These are phyloP conservation scores for Phytophthora macrochlamydospora DNA, from an alignment of 352 stramenopile species.

Conservation along the genomic window DNA sequence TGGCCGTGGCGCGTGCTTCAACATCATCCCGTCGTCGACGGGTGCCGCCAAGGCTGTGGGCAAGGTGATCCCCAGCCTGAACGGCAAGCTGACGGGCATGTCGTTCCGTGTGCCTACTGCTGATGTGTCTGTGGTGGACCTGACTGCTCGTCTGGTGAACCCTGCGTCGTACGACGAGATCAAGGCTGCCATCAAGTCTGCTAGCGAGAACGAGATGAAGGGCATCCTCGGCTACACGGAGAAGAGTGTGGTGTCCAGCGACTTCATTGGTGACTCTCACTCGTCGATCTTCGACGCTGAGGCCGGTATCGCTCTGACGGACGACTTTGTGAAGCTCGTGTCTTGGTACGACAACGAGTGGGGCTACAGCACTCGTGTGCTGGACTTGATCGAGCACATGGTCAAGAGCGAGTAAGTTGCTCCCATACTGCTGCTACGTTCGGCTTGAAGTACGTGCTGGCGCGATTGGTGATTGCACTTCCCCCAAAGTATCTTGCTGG, in stretches of 20 bases:
- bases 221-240: slow-evolving; percentile 98
- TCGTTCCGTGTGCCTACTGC: slow-evolving; percentile 87
- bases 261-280: slow-evolving; percentile 95
- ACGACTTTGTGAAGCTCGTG: slow-evolving; percentile 98
- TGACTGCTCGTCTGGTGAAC: slow-evolving; percentile 82
- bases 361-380: slow-evolving; percentile 95
- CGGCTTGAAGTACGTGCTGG: slow-evolving; percentile 28
- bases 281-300: slow-evolving; percentile 16
- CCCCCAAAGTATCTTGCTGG: slow-evolving; percentile 9
- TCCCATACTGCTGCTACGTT: slow-evolving; percentile 20
- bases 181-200: slow-evolving; percentile 93
- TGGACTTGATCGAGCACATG: slow-evolving; percentile 97
- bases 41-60: slow-evolving; percentile 89
- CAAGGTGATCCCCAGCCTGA: slow-evolving; percentile 82
- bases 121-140: slow-evolving; percentile 87
- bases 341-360: slow-evolving; percentile 99
- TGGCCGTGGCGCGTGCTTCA: slow-evolving; percentile 95
- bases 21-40: slow-evolving; percentile 98
- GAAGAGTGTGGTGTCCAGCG: slow-evolving; percentile 95
- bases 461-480: slow-evolving; percentile 22
- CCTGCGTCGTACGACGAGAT: slow-evolving; percentile 97
- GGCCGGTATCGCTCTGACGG: slow-evolving; percentile 76
- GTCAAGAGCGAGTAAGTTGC: slow-evolving; percentile 58
- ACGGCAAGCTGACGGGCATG: slow-evolving; percentile 92
- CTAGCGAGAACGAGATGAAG: slow-evolving; percentile 93